These are phyloP conservation scores for Spathaspora hagerdaliae DNA, from an alignment of 805 yeast species.

Conservation along the genomic window DNA sequence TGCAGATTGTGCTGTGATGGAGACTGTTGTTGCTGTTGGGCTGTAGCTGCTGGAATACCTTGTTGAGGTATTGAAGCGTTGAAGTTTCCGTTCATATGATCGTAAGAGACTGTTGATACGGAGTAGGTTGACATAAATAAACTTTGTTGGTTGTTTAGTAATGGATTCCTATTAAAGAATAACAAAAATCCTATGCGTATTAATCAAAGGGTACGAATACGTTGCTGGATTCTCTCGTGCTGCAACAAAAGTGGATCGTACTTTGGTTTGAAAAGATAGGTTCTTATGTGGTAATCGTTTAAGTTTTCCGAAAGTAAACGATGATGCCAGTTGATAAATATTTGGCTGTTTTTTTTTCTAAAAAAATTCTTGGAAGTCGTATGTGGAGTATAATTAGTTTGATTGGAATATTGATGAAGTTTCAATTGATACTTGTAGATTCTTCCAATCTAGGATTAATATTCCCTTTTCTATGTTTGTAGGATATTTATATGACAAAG, in stretches of 20 bases:
- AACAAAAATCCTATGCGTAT: no score
- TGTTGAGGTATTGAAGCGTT: slow-evolving; percentile 3
- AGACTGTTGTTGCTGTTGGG: slow-evolving; percentile 10
- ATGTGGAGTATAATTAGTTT: background rate
- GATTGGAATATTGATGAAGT: background rate
- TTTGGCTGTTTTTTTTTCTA: no score
- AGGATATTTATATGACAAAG: background rate
- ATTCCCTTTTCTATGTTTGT: background rate
- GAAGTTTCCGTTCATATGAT: slow-evolving; percentile 7
- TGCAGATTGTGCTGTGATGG: slow-evolving; percentile 11
- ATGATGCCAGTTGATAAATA: background rate
- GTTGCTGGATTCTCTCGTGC: background rate
- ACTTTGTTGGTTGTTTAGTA: background rate
- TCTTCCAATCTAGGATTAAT: no score
- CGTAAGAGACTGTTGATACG: background rate
- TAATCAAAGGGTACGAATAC: no score
- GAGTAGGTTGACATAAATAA: slow-evolving; percentile 5
- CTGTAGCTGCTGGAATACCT: background rate
- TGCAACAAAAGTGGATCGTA: background rate
- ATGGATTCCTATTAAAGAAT: no score
- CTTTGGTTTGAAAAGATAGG: background rate
- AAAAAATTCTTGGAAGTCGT: no score
- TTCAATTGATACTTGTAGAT: background rate
- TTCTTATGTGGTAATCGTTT: background rate
- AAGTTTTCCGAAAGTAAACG: background rate